phyloP scores from a whole-genome alignment of 768 basidiomycete species.

The Lepiota venenata region DNA sequence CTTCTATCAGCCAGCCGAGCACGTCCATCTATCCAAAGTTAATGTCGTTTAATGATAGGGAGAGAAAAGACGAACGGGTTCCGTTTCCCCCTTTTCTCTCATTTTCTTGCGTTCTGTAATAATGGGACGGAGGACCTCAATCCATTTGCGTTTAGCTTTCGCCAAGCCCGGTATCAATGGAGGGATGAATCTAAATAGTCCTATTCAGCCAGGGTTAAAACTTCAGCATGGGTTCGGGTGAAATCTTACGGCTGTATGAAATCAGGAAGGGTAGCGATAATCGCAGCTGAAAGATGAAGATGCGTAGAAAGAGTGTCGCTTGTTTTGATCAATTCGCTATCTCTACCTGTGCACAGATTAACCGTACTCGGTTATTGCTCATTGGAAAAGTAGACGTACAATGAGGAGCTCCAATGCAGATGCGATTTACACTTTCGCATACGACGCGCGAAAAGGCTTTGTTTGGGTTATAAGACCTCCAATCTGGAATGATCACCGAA shows the following conservation, averaged over 20 bases:
- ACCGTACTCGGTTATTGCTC: too few relatives aligned
- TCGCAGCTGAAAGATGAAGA: slow-evolving; percentile 17
- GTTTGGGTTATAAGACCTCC: slow-evolving; percentile 28
- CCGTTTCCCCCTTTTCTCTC: background rate
- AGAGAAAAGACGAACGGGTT: background rate
- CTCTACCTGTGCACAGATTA: slow-evolving; percentile 34
- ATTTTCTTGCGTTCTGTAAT: slow-evolving; percentile 21
- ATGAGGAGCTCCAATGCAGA: slow-evolving; percentile 45
- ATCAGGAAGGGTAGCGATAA: slow-evolving; percentile 22
- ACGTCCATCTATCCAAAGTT: slow-evolving; percentile 36
- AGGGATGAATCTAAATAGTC: slow-evolving; percentile 15
- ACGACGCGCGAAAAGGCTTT: slow-evolving; percentile 29
- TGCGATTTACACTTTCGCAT: slow-evolving; percentile 37
- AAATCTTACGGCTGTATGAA: slow-evolving; percentile 22
- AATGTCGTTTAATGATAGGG: too few relatives aligned
- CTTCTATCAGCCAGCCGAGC: slow-evolving; percentile 46
- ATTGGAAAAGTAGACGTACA: slow-evolving; percentile 29
- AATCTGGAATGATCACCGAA: slow-evolving; percentile 25
- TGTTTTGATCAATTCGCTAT: slow-evolving; percentile 28
- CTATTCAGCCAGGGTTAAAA: background rate
- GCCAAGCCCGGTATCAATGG: slow-evolving; percentile 16
- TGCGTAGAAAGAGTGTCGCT: background rate
- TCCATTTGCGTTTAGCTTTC: slow-evolving; percentile 14
- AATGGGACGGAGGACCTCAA: slow-evolving; percentile 23
- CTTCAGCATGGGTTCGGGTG: background rate